These are phyloP conservation scores for Teunomyces barrocoloradensis DNA, from an alignment of 805 yeast species.

Conservation along the genomic window DNA sequence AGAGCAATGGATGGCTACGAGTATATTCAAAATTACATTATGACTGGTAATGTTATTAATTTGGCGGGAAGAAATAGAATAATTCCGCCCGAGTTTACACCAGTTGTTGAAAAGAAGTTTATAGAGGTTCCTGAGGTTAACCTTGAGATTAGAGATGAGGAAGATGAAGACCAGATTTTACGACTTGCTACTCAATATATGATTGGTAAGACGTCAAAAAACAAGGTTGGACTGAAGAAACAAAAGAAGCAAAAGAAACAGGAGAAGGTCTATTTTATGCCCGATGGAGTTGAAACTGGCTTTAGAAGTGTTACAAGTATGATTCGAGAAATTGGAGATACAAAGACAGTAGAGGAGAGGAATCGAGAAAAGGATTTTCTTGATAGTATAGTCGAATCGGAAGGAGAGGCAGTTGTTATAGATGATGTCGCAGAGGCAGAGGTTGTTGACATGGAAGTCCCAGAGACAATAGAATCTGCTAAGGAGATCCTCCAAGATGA, in stretches of 20 bases:
- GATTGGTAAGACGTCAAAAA: constrained; percentile 34
- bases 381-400: constrained; percentile 16
- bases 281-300: constrained; percentile 67
- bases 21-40: constrained; percentile 69
- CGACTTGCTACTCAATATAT: constrained; percentile 65
- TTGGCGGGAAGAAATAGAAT: constrained; percentile 60
- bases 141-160: constrained; percentile 51
- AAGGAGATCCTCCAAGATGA: not conserved
- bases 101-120: constrained; percentile 52
- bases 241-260: constrained; percentile 14
- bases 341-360: constrained; percentile 1
- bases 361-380: constrained; percentile 9
- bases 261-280: constrained; percentile 63
- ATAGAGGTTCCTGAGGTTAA: constrained; percentile 76
- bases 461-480: no score
- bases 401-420: not conserved
- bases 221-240: constrained; percentile 12
- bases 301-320: constrained; percentile 52
- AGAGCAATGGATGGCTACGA: constrained; percentile 83
- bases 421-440: not conserved
- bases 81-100: constrained; percentile 56
- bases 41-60: constrained; percentile 42
- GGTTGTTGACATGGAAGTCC: not conserved
- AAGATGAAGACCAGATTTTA: constrained; percentile 64
- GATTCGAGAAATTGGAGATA: constrained; percentile 24